Percentiles rank a stretch among this genome's conserved stretches.
phyloP scores from a whole-genome alignment of 305 asterid genomes.

The Rubia balearica region DNA sequence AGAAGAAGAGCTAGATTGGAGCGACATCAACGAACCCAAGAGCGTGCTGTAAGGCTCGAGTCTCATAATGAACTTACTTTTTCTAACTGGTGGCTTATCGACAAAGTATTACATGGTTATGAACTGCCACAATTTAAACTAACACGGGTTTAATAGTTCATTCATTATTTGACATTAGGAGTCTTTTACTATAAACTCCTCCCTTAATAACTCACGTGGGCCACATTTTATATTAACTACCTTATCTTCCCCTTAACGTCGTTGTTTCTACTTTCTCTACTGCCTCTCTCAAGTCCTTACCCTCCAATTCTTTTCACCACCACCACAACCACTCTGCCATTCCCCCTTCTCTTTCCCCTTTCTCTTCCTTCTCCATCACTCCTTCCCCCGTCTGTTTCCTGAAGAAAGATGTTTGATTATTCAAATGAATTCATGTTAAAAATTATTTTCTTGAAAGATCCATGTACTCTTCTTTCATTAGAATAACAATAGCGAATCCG shows the following conservation, averaged over 20 bases:
- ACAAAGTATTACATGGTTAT: neutral
- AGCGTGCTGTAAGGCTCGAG: conserved; percentile 70
- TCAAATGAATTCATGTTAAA: too few relatives aligned
- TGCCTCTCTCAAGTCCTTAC: neutral
- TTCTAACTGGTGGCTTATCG: neutral
- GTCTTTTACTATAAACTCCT: neutral
- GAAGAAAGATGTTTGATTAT: too few relatives aligned
- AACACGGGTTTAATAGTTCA: neutral
- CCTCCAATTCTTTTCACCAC: too few relatives aligned
- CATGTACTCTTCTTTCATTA: neutral
- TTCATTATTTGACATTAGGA: neutral
- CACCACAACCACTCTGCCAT: neutral
- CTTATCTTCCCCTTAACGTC: neutral
- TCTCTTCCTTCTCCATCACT: neutral
- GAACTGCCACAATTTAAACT: too few relatives aligned
- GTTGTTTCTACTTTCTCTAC: neutral
- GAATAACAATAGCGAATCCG: neutral
- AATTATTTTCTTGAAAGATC: too few relatives aligned
- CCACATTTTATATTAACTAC: neutral
- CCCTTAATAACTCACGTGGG: neutral
- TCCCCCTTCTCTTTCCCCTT: neutral
- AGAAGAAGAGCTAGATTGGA: conserved; percentile 92
- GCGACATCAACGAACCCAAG: conserved; percentile 90
- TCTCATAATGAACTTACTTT: conserved; percentile 9
- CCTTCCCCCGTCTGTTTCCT: too few relatives aligned